Conservation (phyloP, 1,139 yeast species). For the Debaryomyces udenii region DNA sequence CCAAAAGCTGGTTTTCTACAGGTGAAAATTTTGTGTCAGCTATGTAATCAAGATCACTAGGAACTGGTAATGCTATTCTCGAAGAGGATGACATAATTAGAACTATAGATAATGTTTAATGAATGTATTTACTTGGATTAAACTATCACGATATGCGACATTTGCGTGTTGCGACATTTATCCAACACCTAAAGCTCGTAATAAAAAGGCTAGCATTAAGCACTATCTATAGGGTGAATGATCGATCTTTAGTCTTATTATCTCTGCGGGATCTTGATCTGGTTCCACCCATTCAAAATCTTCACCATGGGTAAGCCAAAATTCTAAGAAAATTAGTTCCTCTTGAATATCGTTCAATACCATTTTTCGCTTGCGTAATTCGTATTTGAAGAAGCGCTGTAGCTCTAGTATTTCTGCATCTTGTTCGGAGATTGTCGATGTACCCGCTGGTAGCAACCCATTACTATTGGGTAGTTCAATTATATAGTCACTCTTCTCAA, state of each 20-base stretch:
- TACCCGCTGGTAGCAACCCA: constrained; percentile 6
- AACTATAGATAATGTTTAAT: not conserved
- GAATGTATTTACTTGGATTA: not conserved
- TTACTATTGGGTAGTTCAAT: constrained; percentile 28
- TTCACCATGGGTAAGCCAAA: constrained; percentile 41
- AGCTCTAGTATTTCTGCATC: constrained; percentile 17
- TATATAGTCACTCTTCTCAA: constrained; percentile 29
- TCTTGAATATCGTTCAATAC: constrained; percentile 37
- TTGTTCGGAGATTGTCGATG: constrained; percentile 2
- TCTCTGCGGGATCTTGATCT: constrained; percentile 51
- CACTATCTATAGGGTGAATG: not conserved
- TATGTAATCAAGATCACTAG: constrained; percentile 29
- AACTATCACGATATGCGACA: constrained; percentile 3
- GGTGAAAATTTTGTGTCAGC: constrained; percentile 38
- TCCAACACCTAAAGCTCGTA: not conserved
- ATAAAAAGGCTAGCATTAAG: no score
- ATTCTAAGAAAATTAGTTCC: constrained; percentile 41
- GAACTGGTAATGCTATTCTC: constrained; percentile 20
- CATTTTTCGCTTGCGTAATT: constrained; percentile 34
- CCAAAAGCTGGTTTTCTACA: constrained; percentile 33
- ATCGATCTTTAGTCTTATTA: constrained; percentile 16
- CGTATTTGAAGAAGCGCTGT: constrained; percentile 26
- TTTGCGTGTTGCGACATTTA: constrained; percentile 2
- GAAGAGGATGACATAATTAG: not conserved
- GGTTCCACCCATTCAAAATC: constrained; percentile 50